Percentiles rank a stretch among this genome's conserved stretches.
phyloP scores from a whole-genome alignment of 2,329 filamentous ascomycete genomes.

The Aspergillus sp. region DNA sequence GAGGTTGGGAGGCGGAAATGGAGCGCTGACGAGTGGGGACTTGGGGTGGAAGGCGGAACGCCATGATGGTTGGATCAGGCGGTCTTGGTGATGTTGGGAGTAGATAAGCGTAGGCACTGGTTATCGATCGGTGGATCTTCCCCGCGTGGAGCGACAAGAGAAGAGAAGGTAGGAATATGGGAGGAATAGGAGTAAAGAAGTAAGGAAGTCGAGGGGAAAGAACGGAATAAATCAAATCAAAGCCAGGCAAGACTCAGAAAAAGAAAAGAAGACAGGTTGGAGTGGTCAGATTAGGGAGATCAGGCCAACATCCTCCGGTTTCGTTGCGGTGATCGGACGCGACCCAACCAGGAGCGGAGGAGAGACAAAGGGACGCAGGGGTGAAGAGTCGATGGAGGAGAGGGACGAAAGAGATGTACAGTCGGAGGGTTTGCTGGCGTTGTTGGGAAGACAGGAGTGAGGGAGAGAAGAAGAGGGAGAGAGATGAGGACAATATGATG shows the following conservation, averaged over 20 bases:
- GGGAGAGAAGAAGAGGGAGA: background rate
- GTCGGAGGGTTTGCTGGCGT: too few species aligned
- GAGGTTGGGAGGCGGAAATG: constrained; percentile 28
- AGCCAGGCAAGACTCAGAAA: background rate
- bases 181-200: background rate
- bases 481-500: background rate
- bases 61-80: constrained; percentile 26
- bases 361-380: background rate
- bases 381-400: background rate
- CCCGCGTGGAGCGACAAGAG: constrained; percentile 13
- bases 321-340: constrained; percentile 1
- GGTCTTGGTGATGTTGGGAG: constrained; percentile 2
- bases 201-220: background rate
- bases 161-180: background rate
- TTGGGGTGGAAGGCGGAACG: constrained; percentile 39
- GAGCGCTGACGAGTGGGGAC: constrained; percentile 34
- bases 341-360: background rate
- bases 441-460: background rate
- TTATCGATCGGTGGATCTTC: constrained; percentile 19
- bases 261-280: background rate
- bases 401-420: background rate
- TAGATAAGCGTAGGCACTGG: constrained; percentile 10
- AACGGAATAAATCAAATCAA: background rate
- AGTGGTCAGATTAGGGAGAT: background rate
- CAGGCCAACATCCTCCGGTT: background rate